phyloP scores from a whole-genome alignment of 306 rosid genomes.

The Adenanthera pavonina region DNA sequence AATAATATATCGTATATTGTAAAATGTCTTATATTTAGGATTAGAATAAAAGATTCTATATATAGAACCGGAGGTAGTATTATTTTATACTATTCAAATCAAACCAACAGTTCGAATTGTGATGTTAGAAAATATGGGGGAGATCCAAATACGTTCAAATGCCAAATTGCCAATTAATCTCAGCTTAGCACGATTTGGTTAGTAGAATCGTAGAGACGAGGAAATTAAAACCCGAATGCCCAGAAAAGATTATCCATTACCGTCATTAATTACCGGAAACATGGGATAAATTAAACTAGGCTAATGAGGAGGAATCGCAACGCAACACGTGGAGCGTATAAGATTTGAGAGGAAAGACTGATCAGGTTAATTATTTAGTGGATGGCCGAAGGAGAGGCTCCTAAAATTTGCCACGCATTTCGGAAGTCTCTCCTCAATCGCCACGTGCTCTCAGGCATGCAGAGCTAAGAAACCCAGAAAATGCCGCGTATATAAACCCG shows the following conservation, averaged over 20 bases:
- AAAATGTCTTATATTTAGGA: no score
- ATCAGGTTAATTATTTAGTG: not conserved
- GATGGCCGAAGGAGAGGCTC: not conserved
- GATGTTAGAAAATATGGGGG: no score
- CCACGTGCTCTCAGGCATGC: constrained; percentile 37
- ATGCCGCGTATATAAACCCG: not conserved
- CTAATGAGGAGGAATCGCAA: not conserved
- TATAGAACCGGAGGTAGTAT: no score
- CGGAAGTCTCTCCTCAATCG: not conserved
- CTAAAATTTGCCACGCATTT: constrained; percentile 24
- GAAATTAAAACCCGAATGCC: not conserved
- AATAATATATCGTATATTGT: no score
- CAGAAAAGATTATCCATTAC: not conserved
- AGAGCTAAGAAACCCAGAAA: not conserved
- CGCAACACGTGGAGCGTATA: constrained; percentile 3
- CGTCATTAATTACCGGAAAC: not conserved
- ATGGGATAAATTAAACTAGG: not conserved
- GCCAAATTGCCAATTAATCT: not conserved
- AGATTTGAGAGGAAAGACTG: not conserved
- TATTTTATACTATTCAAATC: no score
- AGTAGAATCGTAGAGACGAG: not conserved
- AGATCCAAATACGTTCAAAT: no score
- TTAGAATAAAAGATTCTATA: no score
- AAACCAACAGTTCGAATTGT: no score
- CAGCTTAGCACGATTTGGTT: not conserved